Conservation (phyloP, 768 basidiomycete genomes). For the Phaeotremella fagi region DNA sequence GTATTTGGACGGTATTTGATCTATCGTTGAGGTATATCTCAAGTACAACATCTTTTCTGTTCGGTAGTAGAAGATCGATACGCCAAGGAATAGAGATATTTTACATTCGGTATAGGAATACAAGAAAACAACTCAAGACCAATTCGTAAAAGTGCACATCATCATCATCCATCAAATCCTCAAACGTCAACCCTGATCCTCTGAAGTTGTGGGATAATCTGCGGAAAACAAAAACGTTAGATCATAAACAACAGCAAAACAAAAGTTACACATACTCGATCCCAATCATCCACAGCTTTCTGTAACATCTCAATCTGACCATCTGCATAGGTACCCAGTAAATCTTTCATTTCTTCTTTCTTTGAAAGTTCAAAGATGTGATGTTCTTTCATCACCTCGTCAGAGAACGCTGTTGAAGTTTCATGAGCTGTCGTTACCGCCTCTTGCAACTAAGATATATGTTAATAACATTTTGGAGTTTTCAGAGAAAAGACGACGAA, state of each 20-base stretch:
- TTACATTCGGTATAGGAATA: too few relatives aligned
- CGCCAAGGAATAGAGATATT: too few relatives aligned
- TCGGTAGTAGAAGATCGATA: too few relatives aligned
- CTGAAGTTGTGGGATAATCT: conserved; percentile 83
- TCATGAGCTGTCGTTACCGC: conserved; percentile 93
- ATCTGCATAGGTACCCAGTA: conserved; percentile 80
- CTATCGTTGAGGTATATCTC: too few relatives aligned
- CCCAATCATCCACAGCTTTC: conserved; percentile 97
- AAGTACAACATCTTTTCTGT: too few relatives aligned
- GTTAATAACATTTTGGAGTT: background rate
- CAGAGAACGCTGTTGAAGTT: conserved; percentile 92
- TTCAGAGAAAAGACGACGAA: conserved; percentile 44
- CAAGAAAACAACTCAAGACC: background rate
- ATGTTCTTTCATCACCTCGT: conserved; percentile 89
- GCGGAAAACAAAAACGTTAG: too few relatives aligned
- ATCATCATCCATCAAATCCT: too few relatives aligned
- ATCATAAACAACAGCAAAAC: conserved; percentile 1
- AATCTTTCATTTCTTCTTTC: conserved; percentile 94
- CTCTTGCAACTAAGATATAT: conserved; percentile 69
- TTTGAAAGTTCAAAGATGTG: conserved; percentile 82
- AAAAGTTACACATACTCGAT: conserved; percentile 52
- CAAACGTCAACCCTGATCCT: conserved; percentile 89
- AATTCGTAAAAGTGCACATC: background rate
- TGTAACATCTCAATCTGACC: conserved; percentile 95
- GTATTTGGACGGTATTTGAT: too few relatives aligned